Base-by-base conservation (phyloP, 78 protist genomes). In the Planoprotostelium fungivorum region DNA sequence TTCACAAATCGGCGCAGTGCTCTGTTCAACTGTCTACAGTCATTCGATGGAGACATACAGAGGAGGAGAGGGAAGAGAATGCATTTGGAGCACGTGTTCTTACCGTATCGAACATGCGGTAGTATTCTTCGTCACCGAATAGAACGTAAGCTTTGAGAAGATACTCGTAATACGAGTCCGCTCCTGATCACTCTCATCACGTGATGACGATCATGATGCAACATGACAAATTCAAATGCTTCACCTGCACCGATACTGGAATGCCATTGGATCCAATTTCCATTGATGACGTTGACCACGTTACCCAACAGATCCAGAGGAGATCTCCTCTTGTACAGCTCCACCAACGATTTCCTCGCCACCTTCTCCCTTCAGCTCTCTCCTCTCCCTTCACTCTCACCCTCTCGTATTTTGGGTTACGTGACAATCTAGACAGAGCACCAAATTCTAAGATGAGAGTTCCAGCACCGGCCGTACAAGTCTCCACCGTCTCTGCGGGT, bases 161-260 rank as follows among this genome's bases (percentile, higher is more conserved):
- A 86, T 98, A 98, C 84, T 98, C 99, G 90, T 83, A 97, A 90
- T 91, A 97, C 37, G 97, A 93, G 89, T 98, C 99, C 34, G 91
- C 73, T 51, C 73, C 73, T 51, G 16, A 51, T 51, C 31, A 25
- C 16, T 51, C 73, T 25, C n/a, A 25, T 51, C 73, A 51, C 5
- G 5, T 51, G 73, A 25, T 16, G 16, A 25, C 73, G 73, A 51
- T 51, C 16, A 25, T 51, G 5, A 16, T 51, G 73, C 16, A 51
- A 5, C n/a, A n/a, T n/a, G n/a, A n/a, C n/a, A n/a, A n/a, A n/a
- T n/a, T n/a, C 5, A 51, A 16, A 51, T 5, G 73, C 5, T 92
- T 96, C 85, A 35, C 97, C 95, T 1, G 97, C 88, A 1, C 99
- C 99, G 1, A 98, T 91, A 37, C 96, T 93, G 0, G 95, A 63